Percentiles rank a stretch among this genome's conserved stretches.
Conservation (phyloP, 805 yeast genomes). For the Dipodascus albidus region DNA sequence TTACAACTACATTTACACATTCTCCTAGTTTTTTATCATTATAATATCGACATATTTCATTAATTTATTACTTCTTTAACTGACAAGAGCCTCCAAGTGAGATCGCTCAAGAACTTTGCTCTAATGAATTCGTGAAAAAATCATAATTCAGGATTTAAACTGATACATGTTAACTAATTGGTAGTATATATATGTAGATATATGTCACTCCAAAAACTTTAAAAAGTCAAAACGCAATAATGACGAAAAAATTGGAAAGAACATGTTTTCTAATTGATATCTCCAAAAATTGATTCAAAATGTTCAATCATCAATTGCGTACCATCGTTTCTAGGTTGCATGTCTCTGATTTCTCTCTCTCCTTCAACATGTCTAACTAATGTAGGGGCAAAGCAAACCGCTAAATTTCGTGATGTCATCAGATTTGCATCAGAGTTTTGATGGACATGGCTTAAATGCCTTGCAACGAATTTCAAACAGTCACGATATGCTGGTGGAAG, state of each 20-base stretch:
- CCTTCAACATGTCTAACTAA: constrained; percentile 69
- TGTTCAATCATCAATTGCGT: constrained; percentile 53
- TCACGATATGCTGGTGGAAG: constrained; percentile 61
- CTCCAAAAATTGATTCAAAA: constrained; percentile 9
- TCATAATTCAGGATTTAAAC: too few relatives aligned
- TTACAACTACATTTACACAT: not conserved
- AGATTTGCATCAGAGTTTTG: constrained; percentile 45
- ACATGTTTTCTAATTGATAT: not conserved
- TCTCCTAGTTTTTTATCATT: not conserved
- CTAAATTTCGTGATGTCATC: constrained; percentile 74
- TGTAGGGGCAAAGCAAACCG: constrained; percentile 94
- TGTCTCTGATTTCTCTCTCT: constrained; percentile 73
- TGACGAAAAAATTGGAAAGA: not conserved
- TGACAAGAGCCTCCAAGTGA: too few relatives aligned
- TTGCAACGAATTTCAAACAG: constrained; percentile 43
- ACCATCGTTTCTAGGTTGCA: constrained; percentile 66
- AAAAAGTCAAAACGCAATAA: not conserved
- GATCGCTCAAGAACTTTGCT: too few relatives aligned
- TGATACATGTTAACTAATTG: too few relatives aligned
- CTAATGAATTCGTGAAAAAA: too few relatives aligned
- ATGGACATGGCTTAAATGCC: constrained; percentile 56
- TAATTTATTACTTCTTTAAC: not conserved
- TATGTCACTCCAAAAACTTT: not conserved
- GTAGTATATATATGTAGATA: not conserved
- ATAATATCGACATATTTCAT: not conserved